A percentile compares a stretch with the other conserved stretches of the same genome.
Conservation (phyloP, 2,329 filamentous ascomycete genomes). For the Nothopassalora personata region DNA sequence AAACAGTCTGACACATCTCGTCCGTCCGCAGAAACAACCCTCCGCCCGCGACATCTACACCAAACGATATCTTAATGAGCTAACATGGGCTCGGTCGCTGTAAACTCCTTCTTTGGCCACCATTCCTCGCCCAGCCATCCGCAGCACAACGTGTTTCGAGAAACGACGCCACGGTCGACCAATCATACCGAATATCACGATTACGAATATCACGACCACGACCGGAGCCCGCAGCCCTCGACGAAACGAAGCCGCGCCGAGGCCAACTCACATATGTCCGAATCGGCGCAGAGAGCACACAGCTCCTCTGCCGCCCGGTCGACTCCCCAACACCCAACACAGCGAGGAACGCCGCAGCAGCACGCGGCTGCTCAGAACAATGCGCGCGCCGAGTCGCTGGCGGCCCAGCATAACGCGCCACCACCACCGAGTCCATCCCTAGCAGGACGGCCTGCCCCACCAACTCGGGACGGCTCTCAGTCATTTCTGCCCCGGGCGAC, state of each 20-base stretch:
- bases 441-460: slow-evolving; percentile 27
- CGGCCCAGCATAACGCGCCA: slow-evolving; percentile 13
- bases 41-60: slow-evolving; percentile 1
- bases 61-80: slow-evolving; percentile 24
- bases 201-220: slow-evolving; percentile 8
- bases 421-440: slow-evolving; percentile 24
- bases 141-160: slow-evolving; percentile 23
- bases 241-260: slow-evolving; percentile 24
- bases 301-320: slow-evolving; percentile 25
- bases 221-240: slow-evolving; percentile 15
- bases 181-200: background rate
- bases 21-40: background rate
- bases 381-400: slow-evolving; percentile 13
- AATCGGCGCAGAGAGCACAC: slow-evolving; percentile 27
- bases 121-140: slow-evolving; percentile 22
- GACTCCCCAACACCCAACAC: slow-evolving; percentile 6
- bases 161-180: slow-evolving; percentile 18
- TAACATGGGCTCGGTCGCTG: slow-evolving; percentile 61
- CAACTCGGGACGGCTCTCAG: slow-evolving; percentile 19
- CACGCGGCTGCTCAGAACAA: slow-evolving; percentile 13
- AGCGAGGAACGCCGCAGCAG: slow-evolving; percentile 8
- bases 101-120: slow-evolving; percentile 55
- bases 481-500: slow-evolving; percentile 22
- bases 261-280: slow-evolving; percentile 26
- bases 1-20: background rate